These are phyloP conservation scores for Cutaneotrichosporon sp. DNA, from an alignment of 1,284 basidiomycete species.

Conservation along the genomic window DNA sequence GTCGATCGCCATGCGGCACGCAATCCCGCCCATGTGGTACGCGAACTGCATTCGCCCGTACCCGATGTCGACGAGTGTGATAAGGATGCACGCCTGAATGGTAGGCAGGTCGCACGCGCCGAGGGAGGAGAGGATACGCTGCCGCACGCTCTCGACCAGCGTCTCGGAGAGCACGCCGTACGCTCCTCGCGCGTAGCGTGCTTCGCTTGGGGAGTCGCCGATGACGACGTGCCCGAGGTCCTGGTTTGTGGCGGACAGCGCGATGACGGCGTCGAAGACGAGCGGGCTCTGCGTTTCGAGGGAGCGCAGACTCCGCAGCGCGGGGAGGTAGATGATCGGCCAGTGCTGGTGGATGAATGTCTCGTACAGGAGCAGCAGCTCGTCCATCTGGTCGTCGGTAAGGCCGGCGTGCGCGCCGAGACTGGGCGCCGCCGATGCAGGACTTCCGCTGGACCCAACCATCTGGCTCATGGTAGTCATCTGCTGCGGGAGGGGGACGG, in stretches of 20 bases:
- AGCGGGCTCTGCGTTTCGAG: constrained; percentile 20
- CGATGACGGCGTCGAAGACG: constrained; percentile 22
- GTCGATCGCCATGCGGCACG: constrained; percentile 22
- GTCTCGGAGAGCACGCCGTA: constrained; percentile 11
- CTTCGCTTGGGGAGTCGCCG: neutral
- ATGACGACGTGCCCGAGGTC: neutral
- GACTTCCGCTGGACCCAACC: neutral
- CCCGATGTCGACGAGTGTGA: constrained; percentile 19
- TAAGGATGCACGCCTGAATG: constrained; percentile 19
- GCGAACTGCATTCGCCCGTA: constrained; percentile 16
- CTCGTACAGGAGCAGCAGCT: constrained; percentile 19
- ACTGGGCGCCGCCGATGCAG: neutral
- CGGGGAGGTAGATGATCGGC: constrained; percentile 24
- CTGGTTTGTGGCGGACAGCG: constrained; percentile 14
- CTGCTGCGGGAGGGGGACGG: neutral
- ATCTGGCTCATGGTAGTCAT: neutral
- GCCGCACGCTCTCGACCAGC: constrained; percentile 20
- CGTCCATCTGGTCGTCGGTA: constrained; percentile 13
- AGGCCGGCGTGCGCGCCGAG: constrained; percentile 11
- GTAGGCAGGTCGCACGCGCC: neutral
- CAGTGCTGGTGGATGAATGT: constrained; percentile 27
- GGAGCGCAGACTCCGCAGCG: constrained; percentile 11
- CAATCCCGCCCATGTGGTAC: constrained; percentile 25
- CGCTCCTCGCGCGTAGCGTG: neutral
- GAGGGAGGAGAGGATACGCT: constrained; percentile 10